A percentile compares a stretch with the other conserved stretches of the same genome.
These are phyloP conservation scores for Globisporangium nunn DNA, from an alignment of 352 stramenopile genomes.

Conservation along the genomic window DNA sequence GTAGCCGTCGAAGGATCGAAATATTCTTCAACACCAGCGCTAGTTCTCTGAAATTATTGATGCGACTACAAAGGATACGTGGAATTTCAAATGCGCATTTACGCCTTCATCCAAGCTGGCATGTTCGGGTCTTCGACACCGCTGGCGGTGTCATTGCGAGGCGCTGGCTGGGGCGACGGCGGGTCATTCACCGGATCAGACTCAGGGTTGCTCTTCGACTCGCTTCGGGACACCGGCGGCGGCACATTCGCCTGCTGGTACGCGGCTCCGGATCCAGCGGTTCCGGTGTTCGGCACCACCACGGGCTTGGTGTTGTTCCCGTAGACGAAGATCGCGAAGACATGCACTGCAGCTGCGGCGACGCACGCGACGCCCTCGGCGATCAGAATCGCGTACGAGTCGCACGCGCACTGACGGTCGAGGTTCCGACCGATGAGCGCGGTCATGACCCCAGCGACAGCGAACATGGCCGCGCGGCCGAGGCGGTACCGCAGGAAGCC, in stretches of 20 bases:
- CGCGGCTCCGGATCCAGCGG: background rate
- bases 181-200: background rate
- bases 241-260: slow-evolving; percentile 6
- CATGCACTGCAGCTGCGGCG: slow-evolving; percentile 30
- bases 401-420: slow-evolving; percentile 40
- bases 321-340: slow-evolving; percentile 36
- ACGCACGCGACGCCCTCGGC: slow-evolving; percentile 49
- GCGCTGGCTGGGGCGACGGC: slow-evolving; percentile 1
- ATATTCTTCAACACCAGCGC: too few species aligned
- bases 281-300: background rate
- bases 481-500: slow-evolving; percentile 74
- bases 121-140: slow-evolving; percentile 3
- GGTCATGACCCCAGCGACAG: slow-evolving; percentile 54
- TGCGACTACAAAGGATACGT: too few species aligned
- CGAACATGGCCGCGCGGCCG: slow-evolving; percentile 46
- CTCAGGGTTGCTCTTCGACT: background rate
- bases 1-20: too few species aligned
- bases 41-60: too few species aligned
- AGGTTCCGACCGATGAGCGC: slow-evolving; percentile 52
- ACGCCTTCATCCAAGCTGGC: slow-evolving; percentile 15
- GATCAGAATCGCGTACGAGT: slow-evolving; percentile 41
- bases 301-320: slow-evolving; percentile 39
- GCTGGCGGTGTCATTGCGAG: background rate
- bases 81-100: background rate
- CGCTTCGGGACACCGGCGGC: background rate